phyloP scores from a whole-genome alignment of 2,329 filamentous ascomycete genomes.

The Fusarium ramigenum region DNA sequence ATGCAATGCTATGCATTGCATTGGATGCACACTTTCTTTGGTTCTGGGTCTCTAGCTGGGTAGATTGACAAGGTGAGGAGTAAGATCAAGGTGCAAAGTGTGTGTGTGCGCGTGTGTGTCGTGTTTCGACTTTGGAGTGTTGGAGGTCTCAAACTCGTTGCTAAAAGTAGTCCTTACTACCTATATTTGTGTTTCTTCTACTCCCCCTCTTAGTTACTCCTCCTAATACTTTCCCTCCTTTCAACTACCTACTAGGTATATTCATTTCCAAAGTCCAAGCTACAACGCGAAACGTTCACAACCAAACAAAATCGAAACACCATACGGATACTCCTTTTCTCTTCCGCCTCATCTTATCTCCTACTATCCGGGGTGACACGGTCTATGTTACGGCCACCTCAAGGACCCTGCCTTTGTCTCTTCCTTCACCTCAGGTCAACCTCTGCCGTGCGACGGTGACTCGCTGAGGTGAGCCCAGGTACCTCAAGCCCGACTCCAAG shows the following conservation, averaged over 20 bases:
- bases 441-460: constrained; percentile 21
- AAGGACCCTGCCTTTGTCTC: constrained; percentile 13
- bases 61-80: neutral
- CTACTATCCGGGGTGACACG: constrained; percentile 21
- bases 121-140: constrained; percentile 11
- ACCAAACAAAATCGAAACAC: neutral
- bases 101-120: neutral
- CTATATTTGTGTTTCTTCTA: neutral
- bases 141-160: neutral
- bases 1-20: neutral
- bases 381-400: constrained; percentile 14
- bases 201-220: neutral
- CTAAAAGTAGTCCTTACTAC: constrained; percentile 15
- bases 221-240: neutral
- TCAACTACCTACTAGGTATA: neutral
- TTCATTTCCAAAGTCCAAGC: neutral
- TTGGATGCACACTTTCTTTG: neutral
- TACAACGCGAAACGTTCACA: neutral
- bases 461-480: constrained; percentile 19
- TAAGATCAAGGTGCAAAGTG: neutral
- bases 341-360: constrained; percentile 3
- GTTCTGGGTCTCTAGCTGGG: neutral
- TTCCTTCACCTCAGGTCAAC: constrained; percentile 15
- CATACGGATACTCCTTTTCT: constrained; percentile 4
- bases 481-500: neutral